Base-by-base conservation (phyloP, 2,329 filamentous ascomycete genomes). In the Arthrobotrys iridis region DNA sequence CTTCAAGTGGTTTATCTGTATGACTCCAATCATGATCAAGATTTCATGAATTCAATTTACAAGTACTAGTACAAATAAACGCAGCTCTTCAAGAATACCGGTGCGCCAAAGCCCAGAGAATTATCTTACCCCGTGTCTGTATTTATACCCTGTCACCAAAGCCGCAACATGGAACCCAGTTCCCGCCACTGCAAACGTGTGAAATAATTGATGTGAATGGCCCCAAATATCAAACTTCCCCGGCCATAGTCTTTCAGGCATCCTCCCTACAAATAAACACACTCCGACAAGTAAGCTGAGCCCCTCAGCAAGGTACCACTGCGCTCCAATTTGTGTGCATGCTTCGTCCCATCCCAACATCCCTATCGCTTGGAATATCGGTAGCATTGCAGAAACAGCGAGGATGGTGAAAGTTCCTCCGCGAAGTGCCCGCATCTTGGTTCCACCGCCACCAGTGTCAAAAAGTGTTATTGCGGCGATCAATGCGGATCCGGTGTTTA, bases 331-430 rank as follows among this genome's bases (percentile, higher is more conserved):
- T 30, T 78, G 58, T 30, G 20, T 15, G 37, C 67, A 75, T 4
- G 78, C 77, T 28, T 72, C 33, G 33, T 28, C 52, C 80, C 80
- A 81, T 10, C 79, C 79, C 7, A 80, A 33, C 5, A 74, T 76
- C 11, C 77, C 66, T 22, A 78, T 50, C 50, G 77, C 72, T 28
- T 81, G 80, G 11, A 80, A 66, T 1, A 81, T 77, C 5, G 78
- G 79, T 18, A 81, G 71, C 79, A 81, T 80, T 8, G 80, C 80
- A n/a, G 79, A 80, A 4, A 79, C 33, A 13, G 77, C 79, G 20
- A 80, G 77, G 1, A 79, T 60, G 37, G 66, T 43, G 48, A 80
- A 79, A 3, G 80, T 77, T 20, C 79, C 76, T 15, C 79, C 79
- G 11, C 79, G 77, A 4, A 80, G 71, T 11, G 63, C 68, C 50